Percentiles rank a stretch among this genome's conserved stretches.
Evolutionary conservation across 306 rosid species (phyloP).

Genomic region (Oxytropis ochrocephala): DNA sequence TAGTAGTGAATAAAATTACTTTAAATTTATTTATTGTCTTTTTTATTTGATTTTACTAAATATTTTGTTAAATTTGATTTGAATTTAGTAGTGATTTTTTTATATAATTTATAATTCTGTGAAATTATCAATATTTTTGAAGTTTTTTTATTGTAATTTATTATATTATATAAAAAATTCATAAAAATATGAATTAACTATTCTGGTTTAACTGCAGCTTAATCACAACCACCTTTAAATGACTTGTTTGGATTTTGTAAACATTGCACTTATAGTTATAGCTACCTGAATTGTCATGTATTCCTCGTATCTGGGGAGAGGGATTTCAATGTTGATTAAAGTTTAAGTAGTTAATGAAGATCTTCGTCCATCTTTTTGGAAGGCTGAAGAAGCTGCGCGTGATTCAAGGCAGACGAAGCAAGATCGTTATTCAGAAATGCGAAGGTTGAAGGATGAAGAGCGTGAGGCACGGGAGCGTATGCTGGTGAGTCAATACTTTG

Average conservation of each 20-base stretch:
- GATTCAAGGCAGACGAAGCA: conserved; percentile 73
- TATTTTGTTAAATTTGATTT: neutral
- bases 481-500: conserved; percentile 46
- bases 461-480: conserved; percentile 67
- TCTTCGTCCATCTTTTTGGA: conserved; percentile 22
- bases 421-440: conserved; percentile 69
- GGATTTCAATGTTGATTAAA: neutral
- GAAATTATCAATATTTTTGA: neutral
- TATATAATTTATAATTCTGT: neutral
- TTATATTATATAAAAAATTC: neutral
- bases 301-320: neutral
- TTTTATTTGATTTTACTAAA: neutral
- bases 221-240: neutral
- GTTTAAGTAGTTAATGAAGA: neutral
- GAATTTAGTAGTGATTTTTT: neutral
- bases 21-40: neutral
- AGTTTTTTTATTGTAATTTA: neutral
- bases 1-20: neutral
- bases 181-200: neutral
- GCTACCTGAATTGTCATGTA: neutral
- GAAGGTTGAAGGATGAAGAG: conserved; percentile 95
- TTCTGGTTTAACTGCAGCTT: neutral
- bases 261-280: neutral
- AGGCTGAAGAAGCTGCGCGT: conserved; percentile 88
- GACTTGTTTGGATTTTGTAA: neutral